Evolutionary conservation across 164 flowering plant genomes (phyloP).

Genomic region (Magnolia sinica): DNA sequence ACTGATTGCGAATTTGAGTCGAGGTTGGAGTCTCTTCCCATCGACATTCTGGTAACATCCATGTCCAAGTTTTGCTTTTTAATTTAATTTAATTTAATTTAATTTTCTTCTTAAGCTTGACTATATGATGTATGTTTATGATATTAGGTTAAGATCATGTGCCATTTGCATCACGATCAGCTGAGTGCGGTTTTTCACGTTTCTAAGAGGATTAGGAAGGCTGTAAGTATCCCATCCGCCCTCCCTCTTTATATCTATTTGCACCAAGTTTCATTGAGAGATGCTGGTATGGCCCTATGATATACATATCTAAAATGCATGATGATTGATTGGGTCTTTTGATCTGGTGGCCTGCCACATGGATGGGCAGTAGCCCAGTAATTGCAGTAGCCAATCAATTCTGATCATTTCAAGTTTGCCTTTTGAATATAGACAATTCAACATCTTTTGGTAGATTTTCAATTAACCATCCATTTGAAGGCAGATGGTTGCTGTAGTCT

Average conservation of each 20-base stretch:
- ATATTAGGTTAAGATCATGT: conserved; percentile 74
- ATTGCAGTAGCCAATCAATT: background rate
- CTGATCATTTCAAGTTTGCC: background rate
- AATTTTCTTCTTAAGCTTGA: background rate
- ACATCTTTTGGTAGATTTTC: too few relatives aligned
- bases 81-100: background rate
- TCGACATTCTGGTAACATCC: conserved; percentile 77
- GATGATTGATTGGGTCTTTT: background rate
- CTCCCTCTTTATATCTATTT: conserved; percentile 5
- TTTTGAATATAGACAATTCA: background rate
- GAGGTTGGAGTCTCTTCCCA: conserved; percentile 88
- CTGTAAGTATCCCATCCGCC: conserved; percentile 48
- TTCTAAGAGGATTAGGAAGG: conserved; percentile 64
- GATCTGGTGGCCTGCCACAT: background rate
- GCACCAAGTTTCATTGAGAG: background rate
- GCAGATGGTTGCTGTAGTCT: background rate
- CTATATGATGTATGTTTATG: background rate
- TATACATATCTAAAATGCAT: background rate
- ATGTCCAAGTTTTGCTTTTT: background rate
- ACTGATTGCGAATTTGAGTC: conserved; percentile 55
- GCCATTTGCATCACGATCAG: conserved; percentile 94
- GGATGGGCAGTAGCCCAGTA: background rate
- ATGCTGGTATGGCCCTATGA: background rate
- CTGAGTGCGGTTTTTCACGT: conserved; percentile 86
- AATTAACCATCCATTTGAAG: background rate